These are phyloP conservation scores for Quercus mongolica DNA, from an alignment of 306 rosid genomes.

Conservation along the genomic window DNA sequence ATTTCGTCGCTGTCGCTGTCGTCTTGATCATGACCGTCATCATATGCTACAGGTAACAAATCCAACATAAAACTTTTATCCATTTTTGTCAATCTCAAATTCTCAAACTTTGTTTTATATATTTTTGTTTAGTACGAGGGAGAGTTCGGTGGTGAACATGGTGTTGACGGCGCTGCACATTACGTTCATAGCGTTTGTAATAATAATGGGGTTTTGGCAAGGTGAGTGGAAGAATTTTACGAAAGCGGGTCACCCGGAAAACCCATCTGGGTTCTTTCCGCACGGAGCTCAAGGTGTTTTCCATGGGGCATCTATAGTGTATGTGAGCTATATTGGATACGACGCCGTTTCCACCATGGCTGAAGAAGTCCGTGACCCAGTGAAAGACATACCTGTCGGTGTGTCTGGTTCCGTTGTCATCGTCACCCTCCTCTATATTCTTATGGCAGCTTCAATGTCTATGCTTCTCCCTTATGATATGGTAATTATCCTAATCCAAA, in stretches of 20 bases:
- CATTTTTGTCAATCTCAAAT: neutral
- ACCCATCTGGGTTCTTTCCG: slow-evolving; percentile 68
- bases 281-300: slow-evolving; percentile 70
- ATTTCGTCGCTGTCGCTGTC: slow-evolving; percentile 67
- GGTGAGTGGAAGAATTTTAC: slow-evolving; percentile 78
- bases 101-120: neutral
- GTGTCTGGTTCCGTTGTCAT: slow-evolving; percentile 80
- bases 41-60: slow-evolving; percentile 68
- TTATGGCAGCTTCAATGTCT: slow-evolving; percentile 94
- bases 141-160: slow-evolving; percentile 82
- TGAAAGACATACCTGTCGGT: slow-evolving; percentile 81
- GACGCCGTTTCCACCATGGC: slow-evolving; percentile 98
- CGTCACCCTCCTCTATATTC: slow-evolving; percentile 71
- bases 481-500: slow-evolving; percentile 29
- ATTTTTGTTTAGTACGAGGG: slow-evolving; percentile 47
- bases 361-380: slow-evolving; percentile 75
- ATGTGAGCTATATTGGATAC: slow-evolving; percentile 84
- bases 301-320: slow-evolving; percentile 75
- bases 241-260: slow-evolving; percentile 45
- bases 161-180: slow-evolving; percentile 73
- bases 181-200: slow-evolving; percentile 64
- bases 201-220: slow-evolving; percentile 60
- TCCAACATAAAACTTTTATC: no score
- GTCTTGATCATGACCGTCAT: slow-evolving; percentile 60
- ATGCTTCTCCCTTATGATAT: slow-evolving; percentile 82